Evolutionary conservation across 1,284 basidiomycete species (phyloP), one percentile per base, ranked within the genome.

Genomic region (Fomitiporia mediterranea): DNA sequence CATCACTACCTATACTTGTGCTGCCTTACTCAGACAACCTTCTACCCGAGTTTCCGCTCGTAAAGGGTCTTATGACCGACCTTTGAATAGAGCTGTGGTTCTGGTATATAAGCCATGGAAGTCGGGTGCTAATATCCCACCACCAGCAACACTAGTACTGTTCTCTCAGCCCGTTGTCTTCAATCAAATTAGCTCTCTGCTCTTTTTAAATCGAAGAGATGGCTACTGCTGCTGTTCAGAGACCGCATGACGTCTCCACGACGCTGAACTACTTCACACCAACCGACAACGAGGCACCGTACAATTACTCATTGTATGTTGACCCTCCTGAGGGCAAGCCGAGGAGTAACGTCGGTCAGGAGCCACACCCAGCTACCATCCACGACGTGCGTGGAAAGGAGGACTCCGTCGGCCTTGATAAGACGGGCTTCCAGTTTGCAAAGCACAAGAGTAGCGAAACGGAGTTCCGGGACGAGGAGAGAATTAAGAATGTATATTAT

Each of bases 401-500:
- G 32, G 51, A 56, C 17, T 46, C 51, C 25, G 60, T 63, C 55
- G 46, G 39, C 13, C 60, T 64, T 34, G 66, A 67, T 35, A 56
- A 49, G 13, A 62, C 66, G 0, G 59, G 59, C 17, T 55, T 63
- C 25, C 52, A 59, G 0, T 46, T 55, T 25, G 42, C 55, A 13
- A 56, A 58, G 38, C 52, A 58, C 25, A 38, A 42, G 19, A 58
- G 56, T 34, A 19, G 23, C 34, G 53, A 30, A 28, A 55, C 49
- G 46, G 70, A 17, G 59, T 67, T 2, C 71, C 74, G 27, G 11
- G 60, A 65, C 44, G 65, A 67, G 28, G 61, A 62, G 3, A 9
- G 44, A 28, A 65, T 68, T 46, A 38, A 51, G 34, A 30, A 7
- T n/a, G 59, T 49, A 6, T 70, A 70, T 43, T 68, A 68, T 47